Evolutionary conservation across 1,139 yeast genomes (phyloP), one percentile per base, ranked within the genome.

Genomic region (Saccharomyces hybrid): DNA sequence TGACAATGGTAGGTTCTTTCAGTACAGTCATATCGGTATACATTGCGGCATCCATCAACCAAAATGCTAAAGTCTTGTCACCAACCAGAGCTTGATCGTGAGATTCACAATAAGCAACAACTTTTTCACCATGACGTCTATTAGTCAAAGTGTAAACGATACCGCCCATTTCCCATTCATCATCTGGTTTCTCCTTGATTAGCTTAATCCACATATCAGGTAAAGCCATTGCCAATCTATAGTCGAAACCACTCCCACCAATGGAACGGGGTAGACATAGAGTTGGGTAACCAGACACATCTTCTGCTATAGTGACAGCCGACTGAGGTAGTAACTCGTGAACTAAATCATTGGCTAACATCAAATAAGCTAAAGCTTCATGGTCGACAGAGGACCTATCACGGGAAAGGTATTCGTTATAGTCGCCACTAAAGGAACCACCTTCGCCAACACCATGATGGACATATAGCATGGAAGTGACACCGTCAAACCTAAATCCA

Each of bases 151-250:
- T 88, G 66, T 81, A 85, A 25, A 84, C 85, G 56, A 93, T 89
- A 58, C 78, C 76, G 34, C 86, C 91, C 74, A 93, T 71, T 65
- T 91, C 90, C 99, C 99, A 93, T 53, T 89, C 86, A 59, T 91
- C 96, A 69, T 93, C 99, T 42, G 73, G 66, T 59, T 79, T 75
- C 67, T 91, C 97, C 69, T 93, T 93, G 63, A 93, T 73, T 52
- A 90, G 73, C 71, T 93, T 93, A 73, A 93, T 93, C 98, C 99
- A 93, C 98, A 91, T 91, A 71, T 93, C 99, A 5, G 99, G 99
- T 57, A 93, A 78, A 0, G 98, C 97, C 99, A 93, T 93, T 2
- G 96, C 95, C 56, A 93, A 76, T 61, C 98, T 78, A 70, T 91
- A 93, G 68, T 91, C 95, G 66, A 91, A 93, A 0, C 97, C 99